These are phyloP conservation scores for Fusarium circinatum DNA, from an alignment of 2,329 filamentous ascomycete species.

Conservation along the genomic window DNA sequence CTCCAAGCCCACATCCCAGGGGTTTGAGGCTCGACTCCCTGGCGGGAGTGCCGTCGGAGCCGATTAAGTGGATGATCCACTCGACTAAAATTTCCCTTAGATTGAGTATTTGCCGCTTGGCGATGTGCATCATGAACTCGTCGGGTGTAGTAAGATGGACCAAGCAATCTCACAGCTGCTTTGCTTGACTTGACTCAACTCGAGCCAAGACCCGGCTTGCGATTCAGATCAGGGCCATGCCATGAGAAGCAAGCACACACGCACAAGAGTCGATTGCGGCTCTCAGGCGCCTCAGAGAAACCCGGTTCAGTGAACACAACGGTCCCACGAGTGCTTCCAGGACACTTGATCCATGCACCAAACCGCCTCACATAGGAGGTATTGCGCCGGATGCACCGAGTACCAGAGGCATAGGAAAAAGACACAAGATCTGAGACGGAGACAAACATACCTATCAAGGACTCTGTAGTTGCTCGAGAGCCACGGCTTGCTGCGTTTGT, in stretches of 20 bases:
- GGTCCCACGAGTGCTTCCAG: conserved; percentile 37
- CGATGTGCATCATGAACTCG: conserved; percentile 45
- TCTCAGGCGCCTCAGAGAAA: conserved; percentile 14
- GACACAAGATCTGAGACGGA: conserved; percentile 39
- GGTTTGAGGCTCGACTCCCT: conserved; percentile 44
- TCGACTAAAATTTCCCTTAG: conserved; percentile 45
- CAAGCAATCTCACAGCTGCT: conserved; percentile 3
- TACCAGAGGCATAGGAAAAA: conserved; percentile 31
- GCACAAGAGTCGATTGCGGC: conserved; percentile 20
- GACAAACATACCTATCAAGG: conserved; percentile 41
- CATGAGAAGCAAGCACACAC: background rate
- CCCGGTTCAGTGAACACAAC: conserved; percentile 29
- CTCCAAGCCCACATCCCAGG: conserved; percentile 39
- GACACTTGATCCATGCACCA: conserved; percentile 47
- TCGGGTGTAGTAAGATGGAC: conserved; percentile 23
- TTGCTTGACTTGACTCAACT: background rate
- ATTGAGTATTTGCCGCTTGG: conserved; percentile 49
- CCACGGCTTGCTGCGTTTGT: conserved; percentile 34
- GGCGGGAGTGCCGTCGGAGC: conserved; percentile 44
- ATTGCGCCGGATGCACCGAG: conserved; percentile 43
- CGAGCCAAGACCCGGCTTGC: conserved; percentile 12
- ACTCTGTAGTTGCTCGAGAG: conserved; percentile 24
- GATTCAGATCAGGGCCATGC: conserved; percentile 8
- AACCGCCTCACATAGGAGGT: conserved; percentile 44
- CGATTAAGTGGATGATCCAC: conserved; percentile 46